These are phyloP conservation scores for Fusarium chlamydosporum DNA, from an alignment of 2,329 filamentous ascomycete genomes.

Conservation along the genomic window DNA sequence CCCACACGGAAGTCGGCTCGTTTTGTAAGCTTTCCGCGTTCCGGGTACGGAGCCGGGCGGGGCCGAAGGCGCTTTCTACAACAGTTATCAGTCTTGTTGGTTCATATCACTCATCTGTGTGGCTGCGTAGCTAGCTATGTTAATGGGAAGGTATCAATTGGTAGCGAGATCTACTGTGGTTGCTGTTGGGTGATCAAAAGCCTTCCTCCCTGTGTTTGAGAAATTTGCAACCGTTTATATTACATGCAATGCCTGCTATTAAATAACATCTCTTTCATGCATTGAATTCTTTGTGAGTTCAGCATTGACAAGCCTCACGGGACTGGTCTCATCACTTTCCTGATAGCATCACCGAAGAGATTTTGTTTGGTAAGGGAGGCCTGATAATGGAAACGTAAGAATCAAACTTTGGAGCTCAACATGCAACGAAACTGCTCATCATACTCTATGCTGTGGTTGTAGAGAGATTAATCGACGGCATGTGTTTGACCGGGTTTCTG, in stretches of 20 bases:
- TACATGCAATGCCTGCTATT: not conserved
- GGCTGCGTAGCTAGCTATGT: not conserved
- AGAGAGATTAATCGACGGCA: not conserved
- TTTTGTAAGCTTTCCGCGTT: slow-evolving; percentile 43
- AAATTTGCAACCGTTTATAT: not conserved
- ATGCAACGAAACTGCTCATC: not conserved
- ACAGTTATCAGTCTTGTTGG: not conserved
- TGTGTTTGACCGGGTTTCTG: not conserved
- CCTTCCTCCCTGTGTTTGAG: not conserved
- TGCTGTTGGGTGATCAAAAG: not conserved
- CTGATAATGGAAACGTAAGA: not conserved
- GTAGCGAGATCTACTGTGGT: not conserved
- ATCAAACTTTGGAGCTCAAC: too few species aligned
- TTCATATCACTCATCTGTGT: not conserved
- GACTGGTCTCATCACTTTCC: not conserved
- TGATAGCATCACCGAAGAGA: slow-evolving; percentile 1
- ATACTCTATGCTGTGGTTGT: not conserved
- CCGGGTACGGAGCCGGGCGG: slow-evolving; percentile 33
- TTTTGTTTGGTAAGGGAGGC: not conserved
- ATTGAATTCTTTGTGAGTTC: too few species aligned
- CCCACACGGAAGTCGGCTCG: slow-evolving; percentile 23
- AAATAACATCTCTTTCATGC: not conserved
- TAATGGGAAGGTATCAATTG: not conserved
- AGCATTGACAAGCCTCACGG: too few species aligned
- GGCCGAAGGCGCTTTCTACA: slow-evolving; percentile 18